Percentiles rank a stretch among this genome's conserved stretches.
Conservation (phyloP, 805 yeast species). For the Huiozyma naganishii region DNA sequence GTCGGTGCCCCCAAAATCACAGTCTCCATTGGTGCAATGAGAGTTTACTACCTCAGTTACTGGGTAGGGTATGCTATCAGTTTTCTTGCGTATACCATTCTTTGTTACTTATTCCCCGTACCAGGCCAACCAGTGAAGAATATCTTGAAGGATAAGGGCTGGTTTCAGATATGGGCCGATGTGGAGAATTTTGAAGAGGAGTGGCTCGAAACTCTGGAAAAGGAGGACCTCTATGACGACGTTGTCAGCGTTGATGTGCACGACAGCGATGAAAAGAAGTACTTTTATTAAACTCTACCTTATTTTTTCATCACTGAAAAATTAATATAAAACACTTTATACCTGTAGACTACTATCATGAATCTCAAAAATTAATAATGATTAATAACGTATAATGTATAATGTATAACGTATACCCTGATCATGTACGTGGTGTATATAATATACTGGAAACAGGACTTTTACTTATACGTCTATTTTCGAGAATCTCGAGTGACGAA, state of each 20-base stretch:
- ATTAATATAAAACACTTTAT: no score
- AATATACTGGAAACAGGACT: no score
- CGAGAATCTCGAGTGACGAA: no score
- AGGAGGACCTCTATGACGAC: conserved; percentile 2
- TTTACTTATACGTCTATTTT: no score
- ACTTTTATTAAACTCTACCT: neutral
- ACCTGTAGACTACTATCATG: no score
- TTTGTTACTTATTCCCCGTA: conserved; percentile 47
- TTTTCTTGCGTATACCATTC: conserved; percentile 39
- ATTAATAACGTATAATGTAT: no score
- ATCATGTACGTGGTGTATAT: no score
- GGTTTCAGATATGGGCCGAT: conserved; percentile 52
- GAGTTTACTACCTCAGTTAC: conserved; percentile 59
- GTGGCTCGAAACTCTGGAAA: conserved; percentile 9
- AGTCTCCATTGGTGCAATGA: conserved; percentile 54
- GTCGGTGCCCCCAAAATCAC: conserved; percentile 58
- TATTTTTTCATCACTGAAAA: neutral
- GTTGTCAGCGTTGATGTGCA: conserved; percentile 3
- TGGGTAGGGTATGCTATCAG: conserved; percentile 64
- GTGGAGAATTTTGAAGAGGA: conserved; percentile 51
- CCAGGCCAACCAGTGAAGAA: conserved; percentile 32
- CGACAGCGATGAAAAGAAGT: conserved; percentile 1
- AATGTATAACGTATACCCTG: no score
- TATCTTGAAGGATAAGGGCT: conserved; percentile 39
- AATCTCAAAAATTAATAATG: no score